Evolutionary conservation across 2,329 filamentous ascomycete species (phyloP), one percentile per base, ranked within the genome.

Genomic region (Sarocladium oryzae): DNA sequence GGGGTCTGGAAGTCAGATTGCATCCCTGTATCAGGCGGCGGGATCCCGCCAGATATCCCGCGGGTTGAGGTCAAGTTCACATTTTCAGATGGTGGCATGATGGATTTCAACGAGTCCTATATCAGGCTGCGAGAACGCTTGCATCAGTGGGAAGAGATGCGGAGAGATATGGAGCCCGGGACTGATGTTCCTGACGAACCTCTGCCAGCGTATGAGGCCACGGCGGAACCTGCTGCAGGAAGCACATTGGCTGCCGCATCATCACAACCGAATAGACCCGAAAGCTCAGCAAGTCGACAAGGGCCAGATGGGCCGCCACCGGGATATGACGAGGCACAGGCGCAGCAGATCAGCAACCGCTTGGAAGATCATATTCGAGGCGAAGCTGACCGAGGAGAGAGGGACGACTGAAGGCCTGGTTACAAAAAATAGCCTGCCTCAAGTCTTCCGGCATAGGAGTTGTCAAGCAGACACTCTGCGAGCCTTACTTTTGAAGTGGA

Each of bases 81-180:
- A 20, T 97, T 97, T 74, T 91, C 90, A 64, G 91, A 97, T 56
- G 92, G 92, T 38, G 92, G 92, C n/a, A 91, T 91, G 53, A 93
- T 87, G 66, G 90, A 96, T 59, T 97, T 95, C 63, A 85, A 91
- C 60, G 80, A 82, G 49, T 81, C 81, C 50, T 96, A 91, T 62
- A 89, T 95, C 60, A 78, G 86, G 52, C 83, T 96, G 56, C 90
- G 89, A 63, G 91, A 95, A 63, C 80, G 89, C 6, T 71, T 96
- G 52, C 79, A 86, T 56, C 89, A 96, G 60, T 89, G 85, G 7
- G 81, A 90, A 33, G 88, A 93, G 52, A 78, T 87, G 53, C 84
- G 85, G 28, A 71, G 84, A 51, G 85, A 87, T 60, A 82, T 77
- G 56, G 85, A 84, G n/a, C 75, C 75, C 56, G 73, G 68, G 41